phyloP scores from a whole-genome alignment of 2,329 filamentous ascomycete species.

The Xylaria sp. region DNA sequence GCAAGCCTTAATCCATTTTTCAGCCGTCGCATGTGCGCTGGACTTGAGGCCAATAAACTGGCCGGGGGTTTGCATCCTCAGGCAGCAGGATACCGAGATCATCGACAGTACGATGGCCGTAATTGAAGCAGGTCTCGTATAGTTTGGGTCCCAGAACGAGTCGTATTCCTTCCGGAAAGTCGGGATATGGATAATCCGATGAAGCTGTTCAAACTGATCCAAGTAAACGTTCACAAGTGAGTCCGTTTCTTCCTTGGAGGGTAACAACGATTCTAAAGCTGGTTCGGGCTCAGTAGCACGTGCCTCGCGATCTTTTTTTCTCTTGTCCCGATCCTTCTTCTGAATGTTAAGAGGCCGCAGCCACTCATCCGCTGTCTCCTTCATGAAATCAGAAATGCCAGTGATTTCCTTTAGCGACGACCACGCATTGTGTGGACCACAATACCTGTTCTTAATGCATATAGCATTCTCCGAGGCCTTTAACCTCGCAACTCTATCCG shows the following conservation, averaged over 20 bases:
- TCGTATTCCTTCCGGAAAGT: conserved; percentile 67
- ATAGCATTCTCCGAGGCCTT: conserved; percentile 61
- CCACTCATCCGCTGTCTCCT: conserved; percentile 71
- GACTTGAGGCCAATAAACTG: conserved; percentile 70
- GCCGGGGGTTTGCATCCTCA: conserved; percentile 63
- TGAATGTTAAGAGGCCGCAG: conserved; percentile 67
- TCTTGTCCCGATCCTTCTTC: conserved; percentile 65
- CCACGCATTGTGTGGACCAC: conserved; percentile 69
- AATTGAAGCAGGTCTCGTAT: conserved; percentile 62
- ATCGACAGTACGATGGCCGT: conserved; percentile 70
- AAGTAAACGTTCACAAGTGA: conserved; percentile 62
- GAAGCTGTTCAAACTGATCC: conserved; percentile 66
- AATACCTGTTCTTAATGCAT: conserved; percentile 70
- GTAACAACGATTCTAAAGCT: conserved; percentile 63
- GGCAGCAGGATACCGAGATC: conserved; percentile 68
- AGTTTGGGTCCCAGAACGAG: conserved; percentile 63
- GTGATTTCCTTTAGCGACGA: conserved; percentile 68
- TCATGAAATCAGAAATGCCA: conserved; percentile 70
- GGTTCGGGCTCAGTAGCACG: conserved; percentile 60
- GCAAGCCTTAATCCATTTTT: conserved; percentile 67
- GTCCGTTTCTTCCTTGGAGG: conserved; percentile 60
- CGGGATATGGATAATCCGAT: conserved; percentile 69
- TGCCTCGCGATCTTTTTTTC: conserved; percentile 64
- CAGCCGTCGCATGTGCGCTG: conserved; percentile 64
- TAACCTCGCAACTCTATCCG: conserved; percentile 38